These are phyloP conservation scores for Poa annua DNA, from an alignment of 176 grass and related monocot genomes.

Conservation along the genomic window DNA sequence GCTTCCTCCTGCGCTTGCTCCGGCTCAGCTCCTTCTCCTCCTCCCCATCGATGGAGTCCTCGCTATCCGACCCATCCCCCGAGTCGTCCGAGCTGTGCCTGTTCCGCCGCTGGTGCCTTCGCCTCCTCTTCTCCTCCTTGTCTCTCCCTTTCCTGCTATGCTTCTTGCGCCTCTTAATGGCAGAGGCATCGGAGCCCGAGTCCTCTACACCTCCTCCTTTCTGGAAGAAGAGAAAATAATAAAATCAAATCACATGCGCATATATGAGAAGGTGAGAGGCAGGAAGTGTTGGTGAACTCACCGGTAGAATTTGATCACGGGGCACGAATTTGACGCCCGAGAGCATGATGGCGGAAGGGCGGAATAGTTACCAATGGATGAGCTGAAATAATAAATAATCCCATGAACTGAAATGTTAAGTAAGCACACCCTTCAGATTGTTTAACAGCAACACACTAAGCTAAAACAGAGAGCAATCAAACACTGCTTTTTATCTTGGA, in stretches of 20 bases:
- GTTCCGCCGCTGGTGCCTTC: slow-evolving; percentile 24
- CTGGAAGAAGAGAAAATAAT: neutral
- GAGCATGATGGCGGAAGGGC: slow-evolving; percentile 39
- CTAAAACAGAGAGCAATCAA: too few species aligned
- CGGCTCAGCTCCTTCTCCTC: slow-evolving; percentile 43
- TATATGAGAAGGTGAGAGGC: neutral
- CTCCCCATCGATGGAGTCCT: slow-evolving; percentile 39
- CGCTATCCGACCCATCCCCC: slow-evolving; percentile 14
- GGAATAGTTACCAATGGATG: too few species aligned
- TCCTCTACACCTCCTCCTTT: slow-evolving; percentile 22
- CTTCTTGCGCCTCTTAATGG: slow-evolving; percentile 29
- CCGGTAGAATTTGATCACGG: slow-evolving; percentile 43
- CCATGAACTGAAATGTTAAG: too few species aligned
- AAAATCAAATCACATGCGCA: neutral
- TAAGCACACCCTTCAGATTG: too few species aligned
- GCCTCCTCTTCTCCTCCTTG: slow-evolving; percentile 44
- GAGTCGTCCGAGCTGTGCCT: slow-evolving; percentile 44
- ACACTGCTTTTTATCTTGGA: too few species aligned
- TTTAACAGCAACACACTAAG: too few species aligned
- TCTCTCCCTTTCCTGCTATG: slow-evolving; percentile 35
- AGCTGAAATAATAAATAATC: too few species aligned
- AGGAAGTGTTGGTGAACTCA: neutral
- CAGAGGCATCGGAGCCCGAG: slow-evolving; percentile 57
- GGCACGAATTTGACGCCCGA: slow-evolving; percentile 60
- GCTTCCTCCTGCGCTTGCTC: slow-evolving; percentile 55